Conservation (phyloP, 1,284 basidiomycete species). For the Tilletia caries region DNA sequence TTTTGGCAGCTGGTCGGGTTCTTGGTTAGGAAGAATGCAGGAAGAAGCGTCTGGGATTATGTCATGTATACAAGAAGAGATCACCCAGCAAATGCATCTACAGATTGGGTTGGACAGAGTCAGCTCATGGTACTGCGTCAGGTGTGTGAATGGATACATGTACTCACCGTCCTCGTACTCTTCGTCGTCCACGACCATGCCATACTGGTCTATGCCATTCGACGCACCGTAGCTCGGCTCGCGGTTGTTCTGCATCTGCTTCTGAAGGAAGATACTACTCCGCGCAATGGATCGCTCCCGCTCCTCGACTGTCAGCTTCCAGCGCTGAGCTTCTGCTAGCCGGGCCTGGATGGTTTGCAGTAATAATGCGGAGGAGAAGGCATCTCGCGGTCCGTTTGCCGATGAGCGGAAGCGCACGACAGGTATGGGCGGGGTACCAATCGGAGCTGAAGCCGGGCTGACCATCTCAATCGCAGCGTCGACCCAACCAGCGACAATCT, state of each 20-base stretch:
- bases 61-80: neutral
- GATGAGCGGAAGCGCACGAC: neutral
- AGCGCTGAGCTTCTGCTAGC: neutral
- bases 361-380: neutral
- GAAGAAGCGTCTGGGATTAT: too few species aligned
- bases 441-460: neutral
- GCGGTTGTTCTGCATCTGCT: constrained; percentile 1
- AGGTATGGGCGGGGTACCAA: neutral
- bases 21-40: neutral
- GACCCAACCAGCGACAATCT: constrained; percentile 2
- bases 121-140: too few species aligned
- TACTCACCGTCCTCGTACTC: constrained; percentile 4
- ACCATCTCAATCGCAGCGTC: neutral
- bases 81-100: neutral
- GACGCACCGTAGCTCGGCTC: neutral
- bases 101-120: neutral
- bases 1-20: neutral
- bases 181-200: constrained; percentile 2
- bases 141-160: too few species aligned
- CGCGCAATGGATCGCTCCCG: neutral
- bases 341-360: neutral
- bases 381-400: neutral
- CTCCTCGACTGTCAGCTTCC: neutral
- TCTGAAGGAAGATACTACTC: neutral
- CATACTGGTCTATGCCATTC: neutral